Evolutionary conservation across 176 grass and related monocot species (phyloP).

Genomic region (Oryza glaberrima): DNA sequence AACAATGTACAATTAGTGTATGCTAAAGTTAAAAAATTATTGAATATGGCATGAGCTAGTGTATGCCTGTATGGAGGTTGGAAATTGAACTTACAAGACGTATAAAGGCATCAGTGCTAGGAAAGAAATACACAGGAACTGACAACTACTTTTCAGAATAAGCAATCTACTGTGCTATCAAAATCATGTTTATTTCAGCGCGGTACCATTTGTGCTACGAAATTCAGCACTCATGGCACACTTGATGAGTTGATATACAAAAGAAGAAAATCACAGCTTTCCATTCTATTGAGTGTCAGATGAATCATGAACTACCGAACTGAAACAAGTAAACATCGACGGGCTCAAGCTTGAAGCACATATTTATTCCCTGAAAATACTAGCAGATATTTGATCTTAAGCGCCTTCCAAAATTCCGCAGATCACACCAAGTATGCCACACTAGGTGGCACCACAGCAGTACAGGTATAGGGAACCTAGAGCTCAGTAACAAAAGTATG

Average conservation of each 20-base stretch:
- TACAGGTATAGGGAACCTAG: background rate
- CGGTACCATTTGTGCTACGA: background rate
- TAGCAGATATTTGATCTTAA: background rate
- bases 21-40: background rate
- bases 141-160: slow-evolving; percentile 11
- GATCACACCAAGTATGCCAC: background rate
- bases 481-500: slow-evolving; percentile 14
- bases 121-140: slow-evolving; percentile 2
- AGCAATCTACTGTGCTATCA: background rate
- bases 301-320: background rate
- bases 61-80: background rate
- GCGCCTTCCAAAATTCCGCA: background rate
- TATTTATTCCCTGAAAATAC: background rate
- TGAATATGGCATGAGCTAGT: background rate
- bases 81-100: background rate
- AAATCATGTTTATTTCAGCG: background rate
- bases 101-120: background rate
- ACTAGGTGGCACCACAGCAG: background rate
- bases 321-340: background rate
- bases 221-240: background rate
- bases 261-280: background rate
- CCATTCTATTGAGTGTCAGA: background rate
- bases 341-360: background rate
- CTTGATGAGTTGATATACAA: background rate
- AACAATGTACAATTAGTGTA: background rate